Conservation (phyloP, 1,139 yeast genomes). For the Entelexis paramagnoliae region DNA sequence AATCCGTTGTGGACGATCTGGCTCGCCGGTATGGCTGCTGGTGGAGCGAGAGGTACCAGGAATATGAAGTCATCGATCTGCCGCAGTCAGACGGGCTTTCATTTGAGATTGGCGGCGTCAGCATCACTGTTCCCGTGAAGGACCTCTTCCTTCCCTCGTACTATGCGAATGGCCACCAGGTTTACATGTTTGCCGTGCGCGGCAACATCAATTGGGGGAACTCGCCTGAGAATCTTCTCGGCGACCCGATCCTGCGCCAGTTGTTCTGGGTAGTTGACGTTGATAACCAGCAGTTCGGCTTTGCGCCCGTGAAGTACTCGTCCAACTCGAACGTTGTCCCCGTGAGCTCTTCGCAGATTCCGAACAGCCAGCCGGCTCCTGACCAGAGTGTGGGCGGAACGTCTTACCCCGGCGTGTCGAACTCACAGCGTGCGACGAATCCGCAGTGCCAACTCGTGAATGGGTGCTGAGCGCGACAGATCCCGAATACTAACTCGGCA, state of each 20-base stretch:
- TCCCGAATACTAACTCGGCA: neutral
- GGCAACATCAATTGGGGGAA: neutral
- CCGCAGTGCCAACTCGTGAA: neutral
- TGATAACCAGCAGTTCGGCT: constrained; percentile 48
- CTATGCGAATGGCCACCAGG: neutral
- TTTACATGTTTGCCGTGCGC: neutral
- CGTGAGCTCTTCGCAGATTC: constrained; percentile 1
- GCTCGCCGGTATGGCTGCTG: constrained; percentile 9
- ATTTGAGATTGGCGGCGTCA: constrained; percentile 36
- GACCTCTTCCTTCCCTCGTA: constrained; percentile 27
- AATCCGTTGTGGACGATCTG: constrained; percentile 30
- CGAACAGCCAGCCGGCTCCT: neutral
- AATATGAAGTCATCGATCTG: neutral
- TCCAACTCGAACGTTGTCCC: constrained; percentile 9
- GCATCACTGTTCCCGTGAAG: constrained; percentile 36
- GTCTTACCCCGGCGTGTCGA: neutral
- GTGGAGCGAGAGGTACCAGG: neutral
- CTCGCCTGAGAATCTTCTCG: constrained; percentile 36
- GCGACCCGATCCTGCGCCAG: constrained; percentile 62
- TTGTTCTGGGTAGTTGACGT: constrained; percentile 71
- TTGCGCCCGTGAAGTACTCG: constrained; percentile 37
- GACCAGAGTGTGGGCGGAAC: neutral
- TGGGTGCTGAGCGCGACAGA: neutral
- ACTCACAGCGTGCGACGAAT: neutral
- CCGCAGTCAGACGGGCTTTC: constrained; percentile 22